Base-by-base conservation (phyloP, 768 basidiomycete genomes). In the Imleria badia region DNA sequence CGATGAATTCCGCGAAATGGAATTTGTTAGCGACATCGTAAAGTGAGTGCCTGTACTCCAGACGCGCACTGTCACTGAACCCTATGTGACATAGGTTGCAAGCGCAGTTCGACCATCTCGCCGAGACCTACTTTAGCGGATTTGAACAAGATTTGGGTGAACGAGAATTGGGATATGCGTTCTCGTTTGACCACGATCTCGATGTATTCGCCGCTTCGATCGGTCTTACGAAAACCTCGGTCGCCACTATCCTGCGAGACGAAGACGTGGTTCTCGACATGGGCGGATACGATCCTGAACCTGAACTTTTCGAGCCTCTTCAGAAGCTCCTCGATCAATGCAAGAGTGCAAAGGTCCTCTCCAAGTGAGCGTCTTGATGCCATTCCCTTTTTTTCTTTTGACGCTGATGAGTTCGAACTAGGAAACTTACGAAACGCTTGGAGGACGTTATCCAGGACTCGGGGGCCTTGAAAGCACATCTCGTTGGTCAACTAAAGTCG, bases 131-230 rank as follows among this genome's bases (percentile, higher is more conserved):
- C 70, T 94, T 98, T 64, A 78, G 77, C 51, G 84, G 82, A 17
- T 88, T 86, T 59, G 87, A 91, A n/a, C 81, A 86, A 48, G 97
- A 98, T 68, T 72, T 96, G 23, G 93, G 87, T 12, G 96, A 98
- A 72, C 82, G 89, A 22, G 93, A 97, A 70, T 76, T 96, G 30
- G 91, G 90, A 2, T 87, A 90, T 64, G 83, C 88, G 1, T 73
- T 85, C 23, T 82, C 87, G 12, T 86, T 96, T 59, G 96, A 99
- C 65, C 81, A 85, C 59, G 97, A 99, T 70, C 78, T 98, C 9
- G 96, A 99, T 67, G 89, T 91, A 71, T 94, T 98, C 70, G 84
- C 91, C 19, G 94, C 94, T 10, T 91, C 94, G 2, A 84, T 98
- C 43, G 92, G 92, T 2, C 81, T 96, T 55, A 85, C 90, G 38